Base-by-base conservation (phyloP, 2,329 filamentous ascomycete species). In the Dothistroma pini region DNA sequence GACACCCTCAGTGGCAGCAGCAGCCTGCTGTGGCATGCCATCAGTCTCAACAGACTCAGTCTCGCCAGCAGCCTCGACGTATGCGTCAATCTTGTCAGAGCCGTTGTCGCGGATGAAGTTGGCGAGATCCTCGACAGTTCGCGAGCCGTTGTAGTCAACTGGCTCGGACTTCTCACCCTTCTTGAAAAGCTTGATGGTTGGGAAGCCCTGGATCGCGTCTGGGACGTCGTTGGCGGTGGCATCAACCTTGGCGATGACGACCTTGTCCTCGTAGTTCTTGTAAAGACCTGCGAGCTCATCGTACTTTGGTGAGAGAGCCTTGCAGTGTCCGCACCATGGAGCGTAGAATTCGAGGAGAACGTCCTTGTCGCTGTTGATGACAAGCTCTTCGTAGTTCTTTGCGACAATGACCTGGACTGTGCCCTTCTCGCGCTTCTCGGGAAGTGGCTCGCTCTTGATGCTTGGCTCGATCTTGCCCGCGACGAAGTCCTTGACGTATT, bases 291-390 rank as follows among this genome's bases (percentile, higher is more conserved):
- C 86, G 58, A 88, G 83, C 73, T 87, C 82, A 64, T 88, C 86
- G 72, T 88, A 88, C 77, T 87, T 88, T 69, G 86, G 86, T 63
- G 86, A 84, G 67, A 88, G 82, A 72, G 85, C 80, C 77, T 88
- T 88, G 84, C 86, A 88, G 79, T 88, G 86, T 75, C 86, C 86
- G 71, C 86, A 88, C 86, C 86, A 88, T 67, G 95, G 95, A 62
- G 95, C 95, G 82, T 99, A 99, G 83, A 96, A 97, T 83, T 99
- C 95, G 67, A 99, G 80, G 69, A 99, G 86, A 62, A 99, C 95
- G 78, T 99, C 95, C 89, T 97, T 97, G 75, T 88, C 84, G 78
- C 96, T 89, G 75, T 99, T 89, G 59, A 97, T 84, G 73, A 99
- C 93, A 69, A 97, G 81, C 8, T 96, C 85, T 66, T 96, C 84